phyloP scores from a whole-genome alignment of 208 protist species.

The Trypanosomatidae sp. region DNA sequence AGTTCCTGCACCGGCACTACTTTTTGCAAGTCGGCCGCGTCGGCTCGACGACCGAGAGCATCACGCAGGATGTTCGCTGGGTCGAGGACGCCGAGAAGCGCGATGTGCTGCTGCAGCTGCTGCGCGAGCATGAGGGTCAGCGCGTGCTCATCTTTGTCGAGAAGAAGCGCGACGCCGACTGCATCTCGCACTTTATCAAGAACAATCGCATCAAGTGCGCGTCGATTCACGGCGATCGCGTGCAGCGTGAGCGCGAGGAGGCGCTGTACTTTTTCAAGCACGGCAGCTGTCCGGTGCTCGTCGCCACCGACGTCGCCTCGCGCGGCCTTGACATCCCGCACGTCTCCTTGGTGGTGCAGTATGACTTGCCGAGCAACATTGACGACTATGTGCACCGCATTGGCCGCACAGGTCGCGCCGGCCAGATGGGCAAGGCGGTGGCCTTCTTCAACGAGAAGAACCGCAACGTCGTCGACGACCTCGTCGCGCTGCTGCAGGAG shows the following conservation, averaged over 20 bases:
- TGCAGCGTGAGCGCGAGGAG: constrained; percentile 88
- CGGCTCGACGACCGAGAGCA: constrained; percentile 95
- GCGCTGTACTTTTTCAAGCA: constrained; percentile 85
- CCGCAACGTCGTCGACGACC: constrained; percentile 81
- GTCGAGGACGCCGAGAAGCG: constrained; percentile 82
- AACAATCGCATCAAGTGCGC: constrained; percentile 66
- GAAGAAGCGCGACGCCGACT: constrained; percentile 97
- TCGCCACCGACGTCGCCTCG: constrained; percentile 97
- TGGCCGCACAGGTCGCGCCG: constrained; percentile 98
- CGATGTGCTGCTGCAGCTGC: constrained; percentile 39
- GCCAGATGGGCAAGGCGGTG: constrained; percentile 93
- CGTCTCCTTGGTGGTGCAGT: constrained; percentile 97
- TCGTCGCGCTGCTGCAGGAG: constrained; percentile 74
- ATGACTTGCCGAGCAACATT: constrained; percentile 96
- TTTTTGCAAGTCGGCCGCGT: constrained; percentile 97
- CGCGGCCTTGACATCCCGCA: constrained; percentile 97
- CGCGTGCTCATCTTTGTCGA: constrained; percentile 96
- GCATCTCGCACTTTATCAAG: constrained; percentile 89
- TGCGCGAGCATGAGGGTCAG: constrained; percentile 54
- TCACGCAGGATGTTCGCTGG: constrained; percentile 94
- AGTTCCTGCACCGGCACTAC: constrained; percentile 95
- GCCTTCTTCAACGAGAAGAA: constrained; percentile 95
- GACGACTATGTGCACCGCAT: constrained; percentile 99
- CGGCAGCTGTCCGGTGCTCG: constrained; percentile 83
- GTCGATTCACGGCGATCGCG: constrained; percentile 96